phyloP scores from a whole-genome alignment of 495 filamentous ascomycete species.

The Achaetomiella virescens region DNA sequence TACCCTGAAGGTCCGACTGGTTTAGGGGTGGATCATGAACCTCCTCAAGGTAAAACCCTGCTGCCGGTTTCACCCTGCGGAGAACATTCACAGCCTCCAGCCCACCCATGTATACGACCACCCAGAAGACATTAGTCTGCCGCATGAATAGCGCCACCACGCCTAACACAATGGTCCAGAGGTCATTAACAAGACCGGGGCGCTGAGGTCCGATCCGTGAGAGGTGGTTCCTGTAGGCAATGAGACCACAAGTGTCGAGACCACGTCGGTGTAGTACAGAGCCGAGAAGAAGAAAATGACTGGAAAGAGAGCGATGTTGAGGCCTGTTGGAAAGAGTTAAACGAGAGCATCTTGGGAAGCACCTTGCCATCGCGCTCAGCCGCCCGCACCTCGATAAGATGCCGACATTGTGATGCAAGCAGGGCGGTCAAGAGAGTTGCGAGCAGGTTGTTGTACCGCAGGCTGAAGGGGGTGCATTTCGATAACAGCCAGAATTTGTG shows the following conservation, averaged over 20 bases:
- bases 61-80: constrained; percentile 32
- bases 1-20: constrained; percentile 53
- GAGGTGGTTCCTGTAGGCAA: constrained; percentile 59
- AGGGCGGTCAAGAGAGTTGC: constrained; percentile 37
- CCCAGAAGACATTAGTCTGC: constrained; percentile 97
- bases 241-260: constrained; percentile 62
- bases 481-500: constrained; percentile 25
- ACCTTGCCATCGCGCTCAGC: constrained; percentile 6
- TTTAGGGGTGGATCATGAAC: constrained; percentile 57
- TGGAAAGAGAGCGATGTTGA: constrained; percentile 85
- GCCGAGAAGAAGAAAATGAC: constrained; percentile 91
- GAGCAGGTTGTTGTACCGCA: constrained; percentile 49
- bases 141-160: constrained; percentile 64
- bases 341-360: constrained; percentile 2
- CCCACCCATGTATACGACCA: constrained; percentile 76
- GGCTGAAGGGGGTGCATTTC: constrained; percentile 39
- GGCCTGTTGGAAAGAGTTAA: constrained; percentile 50
- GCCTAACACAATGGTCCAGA: constrained; percentile 49
- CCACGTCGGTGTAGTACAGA: constrained; percentile 88
- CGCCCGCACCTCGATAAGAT: constrained; percentile 22
- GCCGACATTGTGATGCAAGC: constrained; percentile 29
- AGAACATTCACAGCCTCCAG: constrained; percentile 54
- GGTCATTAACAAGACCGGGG: constrained; percentile 27
- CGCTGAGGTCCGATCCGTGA: constrained; percentile 23
- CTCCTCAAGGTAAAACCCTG: constrained; percentile 12